These are phyloP conservation scores for Glycine soja DNA, from an alignment of 306 rosid species.

Conservation along the genomic window DNA sequence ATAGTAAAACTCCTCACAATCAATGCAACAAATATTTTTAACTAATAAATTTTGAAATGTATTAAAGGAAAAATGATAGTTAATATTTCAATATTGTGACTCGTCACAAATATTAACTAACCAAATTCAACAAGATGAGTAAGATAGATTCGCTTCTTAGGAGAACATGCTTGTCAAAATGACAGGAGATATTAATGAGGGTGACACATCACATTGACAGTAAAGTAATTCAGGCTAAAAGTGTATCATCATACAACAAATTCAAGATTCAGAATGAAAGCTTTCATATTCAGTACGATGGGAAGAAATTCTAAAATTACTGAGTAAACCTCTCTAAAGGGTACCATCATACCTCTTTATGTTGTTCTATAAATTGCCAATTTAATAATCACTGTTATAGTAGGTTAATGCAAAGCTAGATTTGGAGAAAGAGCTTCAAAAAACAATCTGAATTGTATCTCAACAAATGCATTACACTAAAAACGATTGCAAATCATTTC, in stretches of 20 bases:
- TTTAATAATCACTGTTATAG: neutral
- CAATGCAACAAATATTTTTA: constrained; percentile 1
- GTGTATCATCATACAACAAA: neutral
- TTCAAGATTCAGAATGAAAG: neutral
- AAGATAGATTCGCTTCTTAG: neutral
- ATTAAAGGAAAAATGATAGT: neutral
- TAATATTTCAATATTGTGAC: neutral
- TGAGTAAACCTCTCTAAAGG: neutral
- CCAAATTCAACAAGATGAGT: neutral
- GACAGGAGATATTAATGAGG: neutral
- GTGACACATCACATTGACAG: neutral
- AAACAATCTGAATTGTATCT: constrained; percentile 3
- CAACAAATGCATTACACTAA: neutral
- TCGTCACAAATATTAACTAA: neutral
- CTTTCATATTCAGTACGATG: neutral
- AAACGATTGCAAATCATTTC: neutral
- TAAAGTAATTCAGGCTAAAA: neutral
- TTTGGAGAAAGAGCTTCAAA: constrained; percentile 16
- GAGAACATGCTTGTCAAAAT: constrained; percentile 2
- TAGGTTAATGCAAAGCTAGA: constrained; percentile 13
- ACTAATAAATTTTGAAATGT: neutral
- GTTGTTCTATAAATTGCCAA: neutral
- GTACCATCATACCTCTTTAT: neutral
- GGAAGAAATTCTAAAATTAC: neutral
- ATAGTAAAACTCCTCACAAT: neutral